Evolutionary conservation across 2,329 filamentous ascomycete genomes (phyloP).

Genomic region (Massarina eburnea): DNA sequence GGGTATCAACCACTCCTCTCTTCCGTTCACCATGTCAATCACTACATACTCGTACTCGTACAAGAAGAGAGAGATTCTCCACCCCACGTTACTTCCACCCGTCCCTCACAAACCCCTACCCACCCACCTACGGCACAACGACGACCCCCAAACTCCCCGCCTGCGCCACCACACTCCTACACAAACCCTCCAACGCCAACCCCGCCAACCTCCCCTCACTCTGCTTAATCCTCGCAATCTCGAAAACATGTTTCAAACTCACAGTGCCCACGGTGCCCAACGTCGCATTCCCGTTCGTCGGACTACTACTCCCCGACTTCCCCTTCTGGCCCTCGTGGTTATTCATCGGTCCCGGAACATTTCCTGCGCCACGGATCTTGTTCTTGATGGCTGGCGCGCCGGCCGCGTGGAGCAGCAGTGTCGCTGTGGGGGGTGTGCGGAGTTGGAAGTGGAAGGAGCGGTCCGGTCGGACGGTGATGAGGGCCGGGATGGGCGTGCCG

Average conservation of each 20-base stretch:
- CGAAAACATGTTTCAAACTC: conserved; percentile 92
- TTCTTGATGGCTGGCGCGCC: conserved; percentile 74
- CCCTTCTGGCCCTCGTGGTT: conserved; percentile 43
- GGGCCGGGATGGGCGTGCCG: conserved; percentile 86
- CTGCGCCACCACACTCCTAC: conserved; percentile 67
- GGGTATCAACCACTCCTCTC: too few relatives aligned
- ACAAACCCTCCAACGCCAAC: conserved; percentile 81
- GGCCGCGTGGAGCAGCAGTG: conserved; percentile 81
- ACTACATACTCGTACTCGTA: too few relatives aligned
- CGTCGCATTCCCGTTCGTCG: conserved; percentile 60
- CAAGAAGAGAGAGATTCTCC: too few relatives aligned
- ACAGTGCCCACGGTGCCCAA: conserved; percentile 80
- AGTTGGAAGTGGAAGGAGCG: conserved; percentile 91
- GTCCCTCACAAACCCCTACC: not conserved
- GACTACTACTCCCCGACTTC: conserved; percentile 32
- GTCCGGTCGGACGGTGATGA: conserved; percentile 89
- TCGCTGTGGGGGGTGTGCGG: conserved; percentile 91
- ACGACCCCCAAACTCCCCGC: conserved; percentile 54
- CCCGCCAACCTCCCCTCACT: conserved; percentile 54
- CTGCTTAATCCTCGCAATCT: conserved; percentile 95
- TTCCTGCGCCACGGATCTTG: conserved; percentile 70
- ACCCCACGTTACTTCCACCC: not conserved
- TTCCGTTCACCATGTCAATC: too few relatives aligned
- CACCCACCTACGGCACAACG: conserved; percentile 47
- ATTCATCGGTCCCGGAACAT: conserved; percentile 50